Base-by-base conservation (phyloP, 2,329 filamentous ascomycete genomes). In the Fusarium austroafricanum region DNA sequence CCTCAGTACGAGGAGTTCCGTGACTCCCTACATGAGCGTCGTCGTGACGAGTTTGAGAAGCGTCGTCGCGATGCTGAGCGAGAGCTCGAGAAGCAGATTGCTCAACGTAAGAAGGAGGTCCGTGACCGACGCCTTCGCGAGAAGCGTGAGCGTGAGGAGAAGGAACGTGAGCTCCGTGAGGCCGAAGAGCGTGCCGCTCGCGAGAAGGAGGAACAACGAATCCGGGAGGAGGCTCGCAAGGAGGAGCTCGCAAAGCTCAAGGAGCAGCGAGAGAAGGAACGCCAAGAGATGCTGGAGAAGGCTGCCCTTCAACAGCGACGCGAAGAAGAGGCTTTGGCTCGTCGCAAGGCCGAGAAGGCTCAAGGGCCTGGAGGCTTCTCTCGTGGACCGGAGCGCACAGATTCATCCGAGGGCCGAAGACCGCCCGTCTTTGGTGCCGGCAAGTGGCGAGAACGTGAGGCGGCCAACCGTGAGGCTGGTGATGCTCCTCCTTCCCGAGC, bases 11-110 rank as follows among this genome's bases (percentile, higher is more conserved):
- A 96, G 79, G 82, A 83, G 11, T 98, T 97, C 87, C 90, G 92
- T 76, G 85, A 90, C 70, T 89, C 90, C 46, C 89, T 99, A 54
- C 92, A 92, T 65, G 91, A 96, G 79, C 91, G 93, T 76, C 92
- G 95, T 73, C 93, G 93, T 76, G 92, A 97, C 73, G 94, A 98
- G 80, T 99, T 98, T 73, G 96, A 98, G 86, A 95, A 92, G 84
- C 92, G 94, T 69, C 92, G 92, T 77, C 94, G 92, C 79, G 90
- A 93, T 75, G 96, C 96, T 31, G 94, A 98, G 84, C 90, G 91
- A 69, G 96, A 99, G 78, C 87, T 98, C 60, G 92, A 98, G 84
- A 92, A 91, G 80, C 93, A 96, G 83, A 97, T 97, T 81, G 88
- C 90, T 38, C 87, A 89, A 70, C 92, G 96, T 75, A 90, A 94